Evolutionary conservation across 1,284 basidiomycete species (phyloP).

Genomic region (Heterobasidion annosum): DNA sequence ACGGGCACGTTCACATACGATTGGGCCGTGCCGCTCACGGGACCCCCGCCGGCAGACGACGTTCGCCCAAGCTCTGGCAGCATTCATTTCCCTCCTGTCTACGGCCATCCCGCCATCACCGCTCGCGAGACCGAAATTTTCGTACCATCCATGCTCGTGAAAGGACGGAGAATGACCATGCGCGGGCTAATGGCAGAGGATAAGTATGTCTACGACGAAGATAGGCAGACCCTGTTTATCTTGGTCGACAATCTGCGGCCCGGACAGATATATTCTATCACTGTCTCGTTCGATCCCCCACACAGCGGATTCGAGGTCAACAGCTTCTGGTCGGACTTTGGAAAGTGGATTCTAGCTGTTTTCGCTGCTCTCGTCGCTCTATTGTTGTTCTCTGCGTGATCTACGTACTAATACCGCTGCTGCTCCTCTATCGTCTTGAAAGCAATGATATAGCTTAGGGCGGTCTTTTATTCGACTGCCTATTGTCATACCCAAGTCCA

Average conservation of each 20-base stretch:
- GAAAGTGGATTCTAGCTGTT: background rate
- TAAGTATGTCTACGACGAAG: slow-evolving; percentile 43
- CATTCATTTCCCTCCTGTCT: slow-evolving; percentile 27
- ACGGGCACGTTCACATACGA: slow-evolving; percentile 53
- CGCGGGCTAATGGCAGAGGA: slow-evolving; percentile 41
- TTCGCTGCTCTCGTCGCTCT: background rate
- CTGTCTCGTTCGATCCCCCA: background rate
- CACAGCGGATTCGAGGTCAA: background rate
- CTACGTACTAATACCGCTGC: background rate
- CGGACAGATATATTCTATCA: background rate
- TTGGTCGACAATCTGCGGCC: slow-evolving; percentile 21
- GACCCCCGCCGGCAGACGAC: slow-evolving; percentile 4
- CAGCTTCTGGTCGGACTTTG: slow-evolving; percentile 3
- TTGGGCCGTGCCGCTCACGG: slow-evolving; percentile 39
- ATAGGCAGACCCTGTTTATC: slow-evolving; percentile 61
- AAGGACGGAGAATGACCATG: slow-evolving; percentile 50
- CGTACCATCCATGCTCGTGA: slow-evolving; percentile 53
- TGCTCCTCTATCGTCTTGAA: background rate
- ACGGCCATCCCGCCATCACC: slow-evolving; percentile 28
- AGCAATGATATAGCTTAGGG: too few species aligned
- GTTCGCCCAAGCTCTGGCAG: slow-evolving; percentile 7
- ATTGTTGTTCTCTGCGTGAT: background rate
- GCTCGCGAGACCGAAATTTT: slow-evolving; percentile 74
- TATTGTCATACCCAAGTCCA: too few species aligned
- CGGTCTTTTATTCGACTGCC: too few species aligned